Evolutionary conservation across 495 filamentous ascomycete genomes (phyloP), one percentile per base, ranked within the genome.

Genomic region (Talaromyces trachyspermus): DNA sequence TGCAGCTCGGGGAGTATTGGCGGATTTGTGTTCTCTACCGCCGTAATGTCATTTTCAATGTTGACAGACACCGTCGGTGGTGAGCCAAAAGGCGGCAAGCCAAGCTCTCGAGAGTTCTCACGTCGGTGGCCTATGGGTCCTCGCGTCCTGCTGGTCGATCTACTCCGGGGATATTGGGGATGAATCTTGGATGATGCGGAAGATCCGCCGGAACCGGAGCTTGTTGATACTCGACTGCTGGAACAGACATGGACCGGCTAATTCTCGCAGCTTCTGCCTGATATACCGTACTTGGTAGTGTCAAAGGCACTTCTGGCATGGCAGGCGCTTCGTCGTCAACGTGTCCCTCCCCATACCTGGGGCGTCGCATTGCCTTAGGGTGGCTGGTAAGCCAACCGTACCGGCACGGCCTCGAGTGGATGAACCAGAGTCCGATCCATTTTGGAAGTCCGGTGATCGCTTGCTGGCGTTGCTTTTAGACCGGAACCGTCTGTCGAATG

Each of bases 331-430:
- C 63, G 19, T 77, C 72, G 46, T 68, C 68, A 35, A 76, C 68
- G 32, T 81, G 72, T 0, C 74, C 71, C 52, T 80, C 75, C 19
- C 57, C 66, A 52, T 89, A 82, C 39, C 83, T 82, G 2, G 81
- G 78, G 58, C 89, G 81, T 20, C 84, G 77, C 88, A 94, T 92
- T 2, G 88, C 87, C 65, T 83, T 75, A 17, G 89, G 88, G 88
- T 94, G 3, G 88, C 85, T 33, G 89, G 87, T 1, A 95, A 72
- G 2, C 89, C 88, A 46, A 89, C 5, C n/a, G 55, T 53, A 0
- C 65, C 69, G 10, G 70, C 65, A 8, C 66, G 61, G 11, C 50
- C 43, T 11, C 33, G 36, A 29, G 36, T 39, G 5, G 67, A 65
- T 0, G 69, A 71, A 47, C 57, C 59, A 0, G 70, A 72, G 23